phyloP scores from a whole-genome alignment of 192 early-diverging fungal genomes.

The Glomus cerebriforme region DNA sequence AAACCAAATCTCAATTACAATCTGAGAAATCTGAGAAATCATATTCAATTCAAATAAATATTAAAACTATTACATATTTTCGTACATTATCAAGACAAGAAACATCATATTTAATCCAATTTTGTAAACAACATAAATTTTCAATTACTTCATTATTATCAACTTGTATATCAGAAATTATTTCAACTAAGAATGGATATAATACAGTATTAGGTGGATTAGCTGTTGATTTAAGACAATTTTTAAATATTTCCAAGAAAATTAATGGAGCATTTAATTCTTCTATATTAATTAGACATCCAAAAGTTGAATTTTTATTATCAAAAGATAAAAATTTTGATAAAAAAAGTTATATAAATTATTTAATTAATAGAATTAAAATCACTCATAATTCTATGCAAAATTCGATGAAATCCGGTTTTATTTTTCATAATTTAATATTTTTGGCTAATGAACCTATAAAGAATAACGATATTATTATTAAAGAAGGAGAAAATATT shows the following conservation, averaged over 20 bases:
- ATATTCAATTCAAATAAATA: not conserved
- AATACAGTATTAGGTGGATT: not conserved
- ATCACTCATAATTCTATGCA: not conserved
- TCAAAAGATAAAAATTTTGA: not conserved
- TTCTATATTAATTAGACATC: not conserved
- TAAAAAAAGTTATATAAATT: not conserved
- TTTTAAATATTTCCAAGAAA: not conserved
- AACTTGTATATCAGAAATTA: not conserved
- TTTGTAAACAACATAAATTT: not conserved
- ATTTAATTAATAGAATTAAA: not conserved
- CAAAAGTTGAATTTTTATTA: not conserved
- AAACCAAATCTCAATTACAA: not conserved
- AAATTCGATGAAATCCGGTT: not conserved
- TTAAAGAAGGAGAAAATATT: not conserved
- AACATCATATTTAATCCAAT: not conserved
- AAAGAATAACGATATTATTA: not conserved
- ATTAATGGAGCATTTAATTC: not conserved
- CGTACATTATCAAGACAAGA: not conserved
- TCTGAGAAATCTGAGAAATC: not conserved
- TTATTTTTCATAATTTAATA: not conserved
- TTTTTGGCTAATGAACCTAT: not conserved
- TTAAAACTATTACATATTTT: not conserved
- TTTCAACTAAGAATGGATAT: not conserved
- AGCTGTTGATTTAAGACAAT: not conserved
- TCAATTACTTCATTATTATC: not conserved